Evolutionary conservation across 768 basidiomycete genomes (phyloP).

Genomic region (Leccinum subtestaceum): DNA sequence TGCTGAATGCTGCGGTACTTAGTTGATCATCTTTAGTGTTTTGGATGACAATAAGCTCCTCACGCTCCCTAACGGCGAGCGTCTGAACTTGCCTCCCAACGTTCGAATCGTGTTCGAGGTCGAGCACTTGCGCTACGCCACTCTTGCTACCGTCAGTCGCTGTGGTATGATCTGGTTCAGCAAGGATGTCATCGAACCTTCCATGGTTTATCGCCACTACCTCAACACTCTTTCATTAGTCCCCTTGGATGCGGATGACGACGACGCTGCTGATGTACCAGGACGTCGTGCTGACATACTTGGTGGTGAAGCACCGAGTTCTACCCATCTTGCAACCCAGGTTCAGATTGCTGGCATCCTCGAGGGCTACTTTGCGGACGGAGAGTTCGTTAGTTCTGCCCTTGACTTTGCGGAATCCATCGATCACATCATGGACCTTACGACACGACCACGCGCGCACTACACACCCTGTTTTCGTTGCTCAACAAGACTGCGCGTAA

Average conservation of each 20-base stretch:
- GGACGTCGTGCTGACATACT: slow-evolving; percentile 56
- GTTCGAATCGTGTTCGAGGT: slow-evolving; percentile 99
- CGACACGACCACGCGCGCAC: slow-evolving; percentile 80
- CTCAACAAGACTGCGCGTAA: slow-evolving; percentile 95
- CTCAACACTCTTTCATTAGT: slow-evolving; percentile 70
- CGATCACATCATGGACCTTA: slow-evolving; percentile 99
- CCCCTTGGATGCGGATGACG: slow-evolving; percentile 87
- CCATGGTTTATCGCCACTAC: slow-evolving; percentile 91
- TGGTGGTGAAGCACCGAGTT: slow-evolving; percentile 46
- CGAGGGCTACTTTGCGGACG: slow-evolving; percentile 78
- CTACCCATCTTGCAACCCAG: slow-evolving; percentile 70
- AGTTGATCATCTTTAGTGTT: slow-evolving; percentile 55
- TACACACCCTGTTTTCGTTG: slow-evolving; percentile 95
- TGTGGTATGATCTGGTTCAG: slow-evolving; percentile 99
- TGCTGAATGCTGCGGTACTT: not conserved
- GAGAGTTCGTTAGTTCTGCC: slow-evolving; percentile 78
- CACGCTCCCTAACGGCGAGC: slow-evolving; percentile 96
- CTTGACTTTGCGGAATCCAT: slow-evolving; percentile 79
- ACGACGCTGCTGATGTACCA: slow-evolving; percentile 61
- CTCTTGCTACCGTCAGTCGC: slow-evolving; percentile 97
- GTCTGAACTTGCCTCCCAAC: slow-evolving; percentile 93
- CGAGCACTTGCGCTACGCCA: slow-evolving; percentile 95
- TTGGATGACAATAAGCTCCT: slow-evolving; percentile 98
- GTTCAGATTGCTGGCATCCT: slow-evolving; percentile 70
- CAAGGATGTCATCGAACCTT: slow-evolving; percentile 87